Conservation (phyloP, 2,329 filamentous ascomycete species). For the Diaporthe ilicicola region DNA sequence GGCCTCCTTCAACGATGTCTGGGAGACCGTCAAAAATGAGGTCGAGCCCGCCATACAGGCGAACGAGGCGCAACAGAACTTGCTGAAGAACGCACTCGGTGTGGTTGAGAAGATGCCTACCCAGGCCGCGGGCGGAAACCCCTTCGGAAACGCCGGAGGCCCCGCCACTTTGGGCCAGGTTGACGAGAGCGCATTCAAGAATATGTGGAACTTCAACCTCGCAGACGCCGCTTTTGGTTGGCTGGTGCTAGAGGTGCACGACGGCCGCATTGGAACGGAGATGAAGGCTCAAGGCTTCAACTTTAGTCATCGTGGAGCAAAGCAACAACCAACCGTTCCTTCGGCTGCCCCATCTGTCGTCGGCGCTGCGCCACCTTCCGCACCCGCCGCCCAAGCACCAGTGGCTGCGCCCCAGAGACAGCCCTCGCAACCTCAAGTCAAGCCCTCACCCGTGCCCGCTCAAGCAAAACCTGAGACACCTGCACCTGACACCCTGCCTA, state of each 20-base stretch:
- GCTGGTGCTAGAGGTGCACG: conserved; percentile 93
- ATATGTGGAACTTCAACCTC: conserved; percentile 99
- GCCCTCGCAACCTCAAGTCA: conserved; percentile 50
- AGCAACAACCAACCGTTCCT: conserved; percentile 64
- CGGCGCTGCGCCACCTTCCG: conserved; percentile 46
- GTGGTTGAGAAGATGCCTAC: conserved; percentile 99
- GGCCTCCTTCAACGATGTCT: conserved; percentile 98
- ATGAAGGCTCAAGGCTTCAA: conserved; percentile 99
- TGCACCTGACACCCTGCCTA: conserved; percentile 58
- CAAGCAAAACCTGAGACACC: conserved; percentile 54
- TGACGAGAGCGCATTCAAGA: conserved; percentile 99
- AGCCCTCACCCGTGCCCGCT: conserved; percentile 49
- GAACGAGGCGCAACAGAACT: conserved; percentile 92
- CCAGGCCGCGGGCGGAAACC: conserved; percentile 93
- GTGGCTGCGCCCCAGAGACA: conserved; percentile 44
- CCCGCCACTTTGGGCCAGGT: conserved; percentile 83
- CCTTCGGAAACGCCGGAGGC: conserved; percentile 87
- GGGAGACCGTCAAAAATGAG: conserved; percentile 97
- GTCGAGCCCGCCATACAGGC: conserved; percentile 93
- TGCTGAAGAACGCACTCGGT: conserved; percentile 88
- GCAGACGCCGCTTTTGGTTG: conserved; percentile 98
- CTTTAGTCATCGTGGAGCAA: conserved; percentile 93
- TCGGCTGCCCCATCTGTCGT: conserved; percentile 41
- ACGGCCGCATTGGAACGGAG: conserved; percentile 94
- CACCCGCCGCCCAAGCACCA: conserved; percentile 46